Base-by-base conservation (phyloP, 352 stramenopile genomes). In the Globisporangium solare region DNA sequence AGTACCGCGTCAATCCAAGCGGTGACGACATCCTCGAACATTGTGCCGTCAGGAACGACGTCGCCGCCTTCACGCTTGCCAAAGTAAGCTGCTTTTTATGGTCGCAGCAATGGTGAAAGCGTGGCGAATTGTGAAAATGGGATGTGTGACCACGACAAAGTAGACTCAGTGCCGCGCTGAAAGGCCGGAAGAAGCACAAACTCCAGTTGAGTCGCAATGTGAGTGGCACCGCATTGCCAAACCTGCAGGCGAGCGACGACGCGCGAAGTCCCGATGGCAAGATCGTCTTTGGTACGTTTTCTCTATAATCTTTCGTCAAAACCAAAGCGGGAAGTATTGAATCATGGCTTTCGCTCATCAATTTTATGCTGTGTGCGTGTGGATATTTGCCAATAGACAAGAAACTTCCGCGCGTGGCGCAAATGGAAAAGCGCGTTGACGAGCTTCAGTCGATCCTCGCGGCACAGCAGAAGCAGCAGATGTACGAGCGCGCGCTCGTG, bases 351-450 rank as follows among this genome's bases (percentile, higher is more conserved):
- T 35, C 27, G 3, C 5, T 27, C 5, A 35, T 8, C 10, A 10
- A 35, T 35, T 6, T 35, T 6, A 35, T 3, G 27, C 27, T 35
- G 27, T 35, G 27, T 35, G 27, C 10, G 27, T 35, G 27, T 35
- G 27, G 5, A 35, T 35, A 8, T 8, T 35, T 35, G 27, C 27
- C 27, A 3, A 35, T 35, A 90, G 80, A 86, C 52, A 88, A 87
- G 61, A 75, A 82, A 48, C 66, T 90, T 8, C 80, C 80, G 46
- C 76, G 80, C 17, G 80, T 90, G 20, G 80, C 80, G 4, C 71
- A 79, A 51, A 90, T 90, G 12, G 80, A 87, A 37, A 88, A 88
- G 55, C 70, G 73, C n/a, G 49, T 51, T 14, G 70, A 82, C 21
- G 71, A 63, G 0, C 51, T 77, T 17, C 67, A 81, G 27, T 53